Percentiles rank a stretch among this genome's conserved stretches.
phyloP scores from a whole-genome alignment of 1,139 yeast species.

The Meyerozyma carpophila region DNA sequence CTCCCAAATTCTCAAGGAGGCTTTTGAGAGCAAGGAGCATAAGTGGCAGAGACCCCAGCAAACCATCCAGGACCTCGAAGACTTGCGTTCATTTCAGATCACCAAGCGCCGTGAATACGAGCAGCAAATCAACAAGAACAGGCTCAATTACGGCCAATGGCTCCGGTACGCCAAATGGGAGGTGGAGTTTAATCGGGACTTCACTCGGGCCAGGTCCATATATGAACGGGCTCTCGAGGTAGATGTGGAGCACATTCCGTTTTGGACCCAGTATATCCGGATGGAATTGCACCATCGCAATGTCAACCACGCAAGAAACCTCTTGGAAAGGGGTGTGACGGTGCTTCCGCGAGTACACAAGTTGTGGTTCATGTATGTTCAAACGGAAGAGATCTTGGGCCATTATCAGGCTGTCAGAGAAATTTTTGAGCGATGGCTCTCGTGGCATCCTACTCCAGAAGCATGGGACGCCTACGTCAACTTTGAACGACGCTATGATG shows the following conservation, averaged over 20 bases:
- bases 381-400: constrained; percentile 75
- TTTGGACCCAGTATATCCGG: constrained; percentile 85
- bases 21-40: constrained; percentile 23
- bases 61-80: constrained; percentile 73
- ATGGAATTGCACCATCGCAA: constrained; percentile 67
- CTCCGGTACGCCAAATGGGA: constrained; percentile 89
- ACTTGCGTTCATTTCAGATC: constrained; percentile 68
- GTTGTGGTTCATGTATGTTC: constrained; percentile 79
- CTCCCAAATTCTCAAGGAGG: constrained; percentile 34
- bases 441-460: constrained; percentile 59
- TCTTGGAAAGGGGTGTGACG: constrained; percentile 74
- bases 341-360: constrained; percentile 76
- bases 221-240: constrained; percentile 86
- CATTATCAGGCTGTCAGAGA: constrained; percentile 58
- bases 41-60: constrained; percentile 42
- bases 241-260: constrained; percentile 65
- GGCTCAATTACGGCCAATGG: constrained; percentile 86
- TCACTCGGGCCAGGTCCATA: constrained; percentile 70
- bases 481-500: constrained; percentile 66
- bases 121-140: constrained; percentile 75
- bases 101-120: constrained; percentile 80
- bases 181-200: constrained; percentile 66
- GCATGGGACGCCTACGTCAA: constrained; percentile 77
- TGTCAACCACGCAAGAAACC: constrained; percentile 83
- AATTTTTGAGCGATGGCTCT: constrained; percentile 76